Evolutionary conservation across 2,329 filamentous ascomycete genomes (phyloP).

Genomic region (Apiospora marii): DNA sequence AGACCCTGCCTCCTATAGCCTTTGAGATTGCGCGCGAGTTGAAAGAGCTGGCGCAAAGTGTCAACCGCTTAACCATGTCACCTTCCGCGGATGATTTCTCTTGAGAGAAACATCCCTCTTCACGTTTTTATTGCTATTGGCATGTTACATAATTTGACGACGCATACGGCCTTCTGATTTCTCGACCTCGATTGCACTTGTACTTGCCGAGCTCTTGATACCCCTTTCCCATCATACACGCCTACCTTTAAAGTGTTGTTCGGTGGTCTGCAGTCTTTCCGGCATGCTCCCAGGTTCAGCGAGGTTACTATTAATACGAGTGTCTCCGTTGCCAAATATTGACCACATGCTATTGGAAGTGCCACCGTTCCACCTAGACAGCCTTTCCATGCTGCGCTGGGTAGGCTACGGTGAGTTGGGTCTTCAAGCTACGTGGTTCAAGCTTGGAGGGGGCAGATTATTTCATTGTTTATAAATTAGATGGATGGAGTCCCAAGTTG

Average conservation of each 20-base stretch:
- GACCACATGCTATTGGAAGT: neutral
- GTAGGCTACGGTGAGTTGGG: neutral
- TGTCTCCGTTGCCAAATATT: neutral
- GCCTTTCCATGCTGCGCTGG: neutral
- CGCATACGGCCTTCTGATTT: constrained; percentile 23
- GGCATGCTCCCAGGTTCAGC: neutral
- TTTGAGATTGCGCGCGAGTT: constrained; percentile 86
- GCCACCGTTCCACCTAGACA: neutral
- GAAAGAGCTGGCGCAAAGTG: constrained; percentile 72
- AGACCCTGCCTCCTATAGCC: constrained; percentile 81
- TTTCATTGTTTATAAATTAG: constrained; percentile 13
- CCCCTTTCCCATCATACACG: neutral
- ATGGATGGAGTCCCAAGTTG: constrained; percentile 1
- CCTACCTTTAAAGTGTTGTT: neutral
- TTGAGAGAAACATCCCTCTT: constrained; percentile 36
- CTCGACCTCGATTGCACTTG: constrained; percentile 21
- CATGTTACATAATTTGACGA: constrained; percentile 23
- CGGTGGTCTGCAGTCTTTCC: neutral
- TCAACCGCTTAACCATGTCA: constrained; percentile 48
- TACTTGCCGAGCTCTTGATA: constrained; percentile 24
- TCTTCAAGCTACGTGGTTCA: neutral
- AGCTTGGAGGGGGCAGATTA: neutral
- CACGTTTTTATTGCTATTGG: constrained; percentile 6
- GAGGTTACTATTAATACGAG: neutral
- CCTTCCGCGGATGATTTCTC: constrained; percentile 56